Conservation (phyloP, 2,329 filamentous ascomycete genomes). For the Verticillium tricorpus region DNA sequence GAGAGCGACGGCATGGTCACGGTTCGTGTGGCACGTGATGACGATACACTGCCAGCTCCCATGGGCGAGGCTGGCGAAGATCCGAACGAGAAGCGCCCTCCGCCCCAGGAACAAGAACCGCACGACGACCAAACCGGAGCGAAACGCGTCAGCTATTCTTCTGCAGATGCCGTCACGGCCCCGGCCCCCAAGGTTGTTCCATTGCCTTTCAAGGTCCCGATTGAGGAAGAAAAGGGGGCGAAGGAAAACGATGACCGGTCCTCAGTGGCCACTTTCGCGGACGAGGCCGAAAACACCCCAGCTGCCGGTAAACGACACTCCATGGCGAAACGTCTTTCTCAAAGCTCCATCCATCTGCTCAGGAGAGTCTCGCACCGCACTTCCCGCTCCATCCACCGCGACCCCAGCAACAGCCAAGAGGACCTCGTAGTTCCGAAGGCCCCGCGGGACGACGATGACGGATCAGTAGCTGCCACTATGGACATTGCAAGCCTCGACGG, state of each 20-base stretch:
- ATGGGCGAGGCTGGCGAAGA: slow-evolving; percentile 15
- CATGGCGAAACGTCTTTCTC: slow-evolving; percentile 44
- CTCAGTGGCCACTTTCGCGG: slow-evolving; percentile 67
- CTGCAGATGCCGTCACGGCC: slow-evolving; percentile 11
- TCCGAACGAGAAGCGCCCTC: slow-evolving; percentile 22
- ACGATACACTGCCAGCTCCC: slow-evolving; percentile 19
- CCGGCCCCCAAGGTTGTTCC: slow-evolving; percentile 55
- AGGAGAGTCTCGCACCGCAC: slow-evolving; percentile 29
- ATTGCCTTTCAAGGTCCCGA: slow-evolving; percentile 60
- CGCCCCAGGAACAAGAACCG: background rate
- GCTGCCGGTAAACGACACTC: slow-evolving; percentile 28
- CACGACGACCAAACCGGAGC: background rate
- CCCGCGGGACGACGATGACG: slow-evolving; percentile 34
- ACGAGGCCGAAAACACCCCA: slow-evolving; percentile 44
- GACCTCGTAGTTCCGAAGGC: slow-evolving; percentile 34
- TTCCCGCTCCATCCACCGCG: slow-evolving; percentile 12
- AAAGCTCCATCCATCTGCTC: slow-evolving; percentile 34
- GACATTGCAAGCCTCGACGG: slow-evolving; percentile 46
- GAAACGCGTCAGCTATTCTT: background rate
- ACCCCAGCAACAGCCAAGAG: slow-evolving; percentile 38
- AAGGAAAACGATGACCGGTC: slow-evolving; percentile 51
- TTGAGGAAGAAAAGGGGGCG: slow-evolving; percentile 29
- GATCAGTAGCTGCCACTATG: slow-evolving; percentile 54
- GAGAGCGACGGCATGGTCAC: slow-evolving; percentile 43
- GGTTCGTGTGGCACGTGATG: slow-evolving; percentile 48